These are phyloP conservation scores for Metrosideros polymorpha DNA, from an alignment of 441 rosid species.

Conservation along the genomic window DNA sequence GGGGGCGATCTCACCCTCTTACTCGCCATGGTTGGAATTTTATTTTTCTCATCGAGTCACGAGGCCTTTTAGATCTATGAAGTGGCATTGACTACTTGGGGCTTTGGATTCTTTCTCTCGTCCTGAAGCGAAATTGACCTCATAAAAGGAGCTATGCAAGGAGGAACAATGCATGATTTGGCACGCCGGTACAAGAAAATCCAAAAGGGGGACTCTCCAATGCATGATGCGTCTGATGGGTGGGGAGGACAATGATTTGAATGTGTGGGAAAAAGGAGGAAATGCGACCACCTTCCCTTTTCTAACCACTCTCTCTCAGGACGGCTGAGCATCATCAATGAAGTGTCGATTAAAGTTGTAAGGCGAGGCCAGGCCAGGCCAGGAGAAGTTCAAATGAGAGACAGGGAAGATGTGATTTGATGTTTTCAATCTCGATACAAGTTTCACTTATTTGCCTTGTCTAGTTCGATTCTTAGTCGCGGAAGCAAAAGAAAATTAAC, in stretches of 20 bases:
- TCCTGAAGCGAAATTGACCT: neutral
- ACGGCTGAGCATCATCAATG: neutral
- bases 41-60: neutral
- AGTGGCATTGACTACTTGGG: neutral
- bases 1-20: neutral
- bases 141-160: neutral
- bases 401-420: neutral
- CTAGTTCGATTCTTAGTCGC: neutral
- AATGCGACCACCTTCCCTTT: neutral
- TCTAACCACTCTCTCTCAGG: neutral
- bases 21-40: no score
- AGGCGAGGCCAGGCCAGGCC: no score
- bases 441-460: no score
- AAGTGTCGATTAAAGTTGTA: neutral
- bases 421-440: no score
- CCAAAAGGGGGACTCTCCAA: neutral
- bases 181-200: neutral
- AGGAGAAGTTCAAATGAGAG: neutral
- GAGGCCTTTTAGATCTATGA: neutral
- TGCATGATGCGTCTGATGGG: neutral
- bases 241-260: neutral
- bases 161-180: neutral
- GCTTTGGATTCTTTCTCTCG: neutral
- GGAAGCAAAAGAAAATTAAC: neutral
- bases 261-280: neutral